phyloP scores from a whole-genome alignment of 148 eudicot species.

The Spergularia bocconei region DNA sequence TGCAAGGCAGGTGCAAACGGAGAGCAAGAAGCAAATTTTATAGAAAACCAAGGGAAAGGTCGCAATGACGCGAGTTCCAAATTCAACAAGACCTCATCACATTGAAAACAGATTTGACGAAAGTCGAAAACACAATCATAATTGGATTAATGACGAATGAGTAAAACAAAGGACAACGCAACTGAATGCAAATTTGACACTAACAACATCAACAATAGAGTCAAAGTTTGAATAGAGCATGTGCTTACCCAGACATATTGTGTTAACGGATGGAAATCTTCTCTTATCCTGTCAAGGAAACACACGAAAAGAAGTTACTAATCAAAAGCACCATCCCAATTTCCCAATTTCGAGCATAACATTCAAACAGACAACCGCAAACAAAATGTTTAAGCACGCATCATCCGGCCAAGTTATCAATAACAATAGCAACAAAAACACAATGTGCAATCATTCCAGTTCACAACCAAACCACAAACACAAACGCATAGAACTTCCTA shows the following conservation, averaged over 20 bases:
- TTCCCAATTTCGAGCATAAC: not conserved
- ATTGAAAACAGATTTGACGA: not conserved
- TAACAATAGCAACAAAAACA: not conserved
- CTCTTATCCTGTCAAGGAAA: conserved; percentile 26
- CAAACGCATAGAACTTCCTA: not conserved
- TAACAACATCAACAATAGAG: not conserved
- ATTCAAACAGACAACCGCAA: not conserved
- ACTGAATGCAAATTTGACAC: not conserved
- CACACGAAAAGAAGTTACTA: not conserved
- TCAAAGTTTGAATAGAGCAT: not conserved
- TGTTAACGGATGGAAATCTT: conserved; percentile 20
- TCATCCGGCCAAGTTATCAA: not conserved
- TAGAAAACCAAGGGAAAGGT: not conserved
- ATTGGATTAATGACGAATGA: not conserved
- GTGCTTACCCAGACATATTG: conserved; percentile 38
- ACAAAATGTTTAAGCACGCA: too few species aligned
- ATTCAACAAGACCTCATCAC: not conserved
- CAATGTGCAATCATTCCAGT: not conserved
- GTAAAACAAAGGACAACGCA: too few species aligned
- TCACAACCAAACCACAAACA: not conserved
- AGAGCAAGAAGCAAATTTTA: not conserved
- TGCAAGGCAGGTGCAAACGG: not conserved
- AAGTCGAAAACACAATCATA: too few species aligned
- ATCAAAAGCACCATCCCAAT: not conserved
- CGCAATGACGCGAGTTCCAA: not conserved